These are phyloP conservation scores for Melanomma pulvis-pyrius DNA, from an alignment of 495 filamentous ascomycete species.

Conservation along the genomic window DNA sequence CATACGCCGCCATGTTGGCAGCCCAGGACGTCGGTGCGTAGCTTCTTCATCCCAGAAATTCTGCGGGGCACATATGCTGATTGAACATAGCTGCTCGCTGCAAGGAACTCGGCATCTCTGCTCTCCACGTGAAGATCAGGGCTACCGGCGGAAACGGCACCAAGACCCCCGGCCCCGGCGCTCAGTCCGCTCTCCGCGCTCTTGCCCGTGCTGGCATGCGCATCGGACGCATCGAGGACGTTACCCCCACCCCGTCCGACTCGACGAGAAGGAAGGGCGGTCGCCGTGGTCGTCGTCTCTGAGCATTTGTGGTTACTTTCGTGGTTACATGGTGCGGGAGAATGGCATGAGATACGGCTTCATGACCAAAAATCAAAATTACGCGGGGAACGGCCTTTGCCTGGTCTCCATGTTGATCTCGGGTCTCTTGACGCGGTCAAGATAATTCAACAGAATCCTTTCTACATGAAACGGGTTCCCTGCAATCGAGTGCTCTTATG, in stretches of 20 bases:
- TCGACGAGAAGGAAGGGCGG: constrained; percentile 98
- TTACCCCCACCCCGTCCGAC: constrained; percentile 97
- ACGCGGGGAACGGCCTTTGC: constrained; percentile 72
- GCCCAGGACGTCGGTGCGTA: constrained; percentile 85
- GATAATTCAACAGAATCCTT: constrained; percentile 31
- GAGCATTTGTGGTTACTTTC: constrained; percentile 51
- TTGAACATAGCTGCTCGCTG: constrained; percentile 73
- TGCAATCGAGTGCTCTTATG: neutral
- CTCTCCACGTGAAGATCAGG: constrained; percentile 99
- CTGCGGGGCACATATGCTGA: neutral
- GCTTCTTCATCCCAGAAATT: no score
- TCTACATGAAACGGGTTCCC: constrained; percentile 18
- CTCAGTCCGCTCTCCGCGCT: constrained; percentile 97
- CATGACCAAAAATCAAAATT: constrained; percentile 50
- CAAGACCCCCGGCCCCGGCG: constrained; percentile 98
- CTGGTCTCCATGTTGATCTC: constrained; percentile 61
- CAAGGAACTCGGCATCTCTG: constrained; percentile 99
- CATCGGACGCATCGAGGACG: constrained; percentile 99
- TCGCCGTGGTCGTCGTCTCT: constrained; percentile 99
- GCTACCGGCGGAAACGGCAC: constrained; percentile 99
- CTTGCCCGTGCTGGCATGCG: constrained; percentile 98
- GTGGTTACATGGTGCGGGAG: constrained; percentile 39
- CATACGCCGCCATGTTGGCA: constrained; percentile 99
- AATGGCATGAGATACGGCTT: constrained; percentile 41
- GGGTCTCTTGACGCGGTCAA: constrained; percentile 15